Conservation (phyloP, 441 rosid species). For the Pelargonium cotyledonis region DNA sequence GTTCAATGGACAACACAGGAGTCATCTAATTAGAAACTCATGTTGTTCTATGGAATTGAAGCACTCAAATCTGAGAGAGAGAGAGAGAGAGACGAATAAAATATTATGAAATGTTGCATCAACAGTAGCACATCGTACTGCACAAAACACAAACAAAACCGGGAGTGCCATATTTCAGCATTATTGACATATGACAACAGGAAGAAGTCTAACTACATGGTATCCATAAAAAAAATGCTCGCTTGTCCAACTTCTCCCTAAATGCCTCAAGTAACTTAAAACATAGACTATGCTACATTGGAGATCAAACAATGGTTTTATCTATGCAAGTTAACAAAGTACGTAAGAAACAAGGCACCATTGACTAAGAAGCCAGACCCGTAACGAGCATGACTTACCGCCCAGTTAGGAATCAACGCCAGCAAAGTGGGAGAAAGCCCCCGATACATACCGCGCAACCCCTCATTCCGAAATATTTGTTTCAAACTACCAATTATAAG, state of each 20-base stretch:
- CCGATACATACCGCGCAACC: conserved; percentile 53
- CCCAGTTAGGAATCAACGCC: conserved; percentile 67
- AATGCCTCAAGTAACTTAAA: not conserved
- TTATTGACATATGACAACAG: too few relatives aligned
- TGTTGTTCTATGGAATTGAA: not conserved
- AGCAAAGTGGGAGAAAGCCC: conserved; percentile 59
- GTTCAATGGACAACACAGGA: too few relatives aligned
- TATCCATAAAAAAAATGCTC: too few relatives aligned
- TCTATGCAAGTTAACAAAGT: not conserved
- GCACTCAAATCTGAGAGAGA: too few relatives aligned
- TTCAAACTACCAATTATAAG: conserved; percentile 47
- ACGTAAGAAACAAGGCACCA: not conserved
- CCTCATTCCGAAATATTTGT: conserved; percentile 48
- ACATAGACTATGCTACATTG: not conserved
- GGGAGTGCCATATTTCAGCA: too few relatives aligned
- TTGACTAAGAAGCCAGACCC: not conserved
- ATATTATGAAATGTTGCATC: too few relatives aligned
- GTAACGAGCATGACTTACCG: conserved; percentile 32
- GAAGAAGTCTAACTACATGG: too few relatives aligned
- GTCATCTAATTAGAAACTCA: too few relatives aligned
- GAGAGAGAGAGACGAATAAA: not conserved
- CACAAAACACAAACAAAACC: too few relatives aligned
- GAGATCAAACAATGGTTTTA: not conserved
- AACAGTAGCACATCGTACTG: too few relatives aligned
- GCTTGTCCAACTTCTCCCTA: too few relatives aligned